phyloP scores from a whole-genome alignment of 331 rosid species.

The Rosa hybrid region DNA sequence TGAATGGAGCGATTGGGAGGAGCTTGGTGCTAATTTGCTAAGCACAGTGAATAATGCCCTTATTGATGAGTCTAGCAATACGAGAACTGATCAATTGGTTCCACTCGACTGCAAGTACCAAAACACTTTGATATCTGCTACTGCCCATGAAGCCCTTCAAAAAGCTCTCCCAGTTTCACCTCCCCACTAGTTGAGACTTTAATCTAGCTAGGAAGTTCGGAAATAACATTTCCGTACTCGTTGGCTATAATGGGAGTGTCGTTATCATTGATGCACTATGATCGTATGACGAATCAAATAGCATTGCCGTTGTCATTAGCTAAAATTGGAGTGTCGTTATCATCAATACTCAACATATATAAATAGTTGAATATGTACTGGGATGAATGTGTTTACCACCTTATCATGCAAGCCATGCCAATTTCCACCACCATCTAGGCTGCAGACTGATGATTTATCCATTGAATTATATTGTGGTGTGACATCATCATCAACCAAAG shows the following conservation, averaged over 20 bases:
- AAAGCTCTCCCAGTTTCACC: slow-evolving; percentile 16
- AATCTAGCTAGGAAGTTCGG: background rate
- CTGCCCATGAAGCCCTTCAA: slow-evolving; percentile 6
- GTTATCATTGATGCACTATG: background rate
- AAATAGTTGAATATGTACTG: background rate
- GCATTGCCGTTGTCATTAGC: background rate
- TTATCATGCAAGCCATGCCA: slow-evolving; percentile 11
- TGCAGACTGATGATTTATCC: background rate
- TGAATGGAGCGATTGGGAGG: slow-evolving; percentile 60
- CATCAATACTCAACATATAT: background rate
- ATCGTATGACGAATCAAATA: background rate
- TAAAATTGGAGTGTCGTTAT: too few species aligned
- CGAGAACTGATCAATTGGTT: slow-evolving; percentile 23
- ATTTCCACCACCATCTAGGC: background rate
- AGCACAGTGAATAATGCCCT: slow-evolving; percentile 26
- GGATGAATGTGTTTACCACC: background rate
- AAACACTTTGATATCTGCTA: background rate
- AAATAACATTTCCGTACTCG: background rate
- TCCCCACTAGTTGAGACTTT: slow-evolving; percentile 4
- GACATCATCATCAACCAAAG: slow-evolving; percentile 1
- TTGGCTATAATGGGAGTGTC: background rate
- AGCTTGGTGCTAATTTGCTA: slow-evolving; percentile 36
- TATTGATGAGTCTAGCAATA: slow-evolving; percentile 12
- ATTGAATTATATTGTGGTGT: background rate
- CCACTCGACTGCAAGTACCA: slow-evolving; percentile 47